Conservation (phyloP, 768 basidiomycete species). For the Dacryopinax spathularia region DNA sequence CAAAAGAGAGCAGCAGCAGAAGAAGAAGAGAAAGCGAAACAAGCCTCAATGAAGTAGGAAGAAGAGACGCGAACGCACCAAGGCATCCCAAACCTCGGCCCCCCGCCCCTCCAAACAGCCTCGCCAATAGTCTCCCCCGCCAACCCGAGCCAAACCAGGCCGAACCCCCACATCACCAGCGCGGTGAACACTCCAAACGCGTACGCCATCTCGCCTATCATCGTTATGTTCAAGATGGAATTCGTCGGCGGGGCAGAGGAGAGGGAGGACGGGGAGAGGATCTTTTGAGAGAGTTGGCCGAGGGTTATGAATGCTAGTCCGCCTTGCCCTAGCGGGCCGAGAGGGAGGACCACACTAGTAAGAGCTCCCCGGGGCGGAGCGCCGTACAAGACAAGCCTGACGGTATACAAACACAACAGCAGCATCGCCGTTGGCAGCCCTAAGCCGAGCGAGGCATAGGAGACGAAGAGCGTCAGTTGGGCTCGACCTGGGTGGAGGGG, state of each 20-base stretch:
- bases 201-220: neutral
- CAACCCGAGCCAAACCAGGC: neutral
- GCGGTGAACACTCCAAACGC: neutral
- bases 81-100: constrained; percentile 1
- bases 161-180: neutral
- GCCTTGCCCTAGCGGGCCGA: constrained; percentile 26
- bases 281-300: neutral
- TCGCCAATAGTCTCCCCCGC: neutral
- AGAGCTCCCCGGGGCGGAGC: constrained; percentile 12
- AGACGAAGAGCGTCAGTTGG: constrained; percentile 39
- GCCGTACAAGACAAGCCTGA: constrained; percentile 10
- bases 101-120: neutral
- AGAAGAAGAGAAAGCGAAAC: too few species aligned
- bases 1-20: too few species aligned
- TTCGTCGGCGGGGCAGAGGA: neutral
- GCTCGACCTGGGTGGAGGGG: constrained; percentile 35
- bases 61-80: neutral
- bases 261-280: neutral
- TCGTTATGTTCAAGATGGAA: neutral
- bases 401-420: constrained; percentile 10
- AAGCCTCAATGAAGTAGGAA: too few species aligned
- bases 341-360: constrained; percentile 21
- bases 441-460: constrained; percentile 37
- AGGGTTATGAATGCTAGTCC: constrained; percentile 18
- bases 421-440: constrained; percentile 7